These are phyloP conservation scores for Lachancea cidri DNA, from an alignment of 805 yeast genomes.

Conservation along the genomic window DNA sequence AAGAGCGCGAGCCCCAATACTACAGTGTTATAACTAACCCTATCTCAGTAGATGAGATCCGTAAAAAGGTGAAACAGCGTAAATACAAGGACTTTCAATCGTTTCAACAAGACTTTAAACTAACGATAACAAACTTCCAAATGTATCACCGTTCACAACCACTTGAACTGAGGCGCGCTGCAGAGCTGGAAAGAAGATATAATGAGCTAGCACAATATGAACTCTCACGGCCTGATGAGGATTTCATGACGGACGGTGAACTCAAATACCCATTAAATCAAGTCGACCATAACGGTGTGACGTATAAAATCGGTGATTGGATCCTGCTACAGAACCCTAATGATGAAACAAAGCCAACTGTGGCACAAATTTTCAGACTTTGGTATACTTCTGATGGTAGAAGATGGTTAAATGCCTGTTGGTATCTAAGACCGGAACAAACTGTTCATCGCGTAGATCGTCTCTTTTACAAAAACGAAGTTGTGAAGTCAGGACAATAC, in stretches of 20 bases:
- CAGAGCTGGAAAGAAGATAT: conserved; percentile 56
- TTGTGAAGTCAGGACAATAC: conserved; percentile 93
- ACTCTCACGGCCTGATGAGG: conserved; percentile 75
- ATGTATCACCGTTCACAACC: conserved; percentile 55
- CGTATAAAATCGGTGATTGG: conserved; percentile 92
- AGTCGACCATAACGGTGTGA: conserved; percentile 63
- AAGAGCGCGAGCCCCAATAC: conserved; percentile 40
- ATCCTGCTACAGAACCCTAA: conserved; percentile 81
- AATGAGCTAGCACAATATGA: conserved; percentile 58
- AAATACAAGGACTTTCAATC: conserved; percentile 70
- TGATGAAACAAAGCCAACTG: conserved; percentile 84
- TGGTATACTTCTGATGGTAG: conserved; percentile 83
- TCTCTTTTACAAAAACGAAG: conserved; percentile 88
- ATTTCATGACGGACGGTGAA: conserved; percentile 54
- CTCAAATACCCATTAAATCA: conserved; percentile 78
- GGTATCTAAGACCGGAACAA: conserved; percentile 98
- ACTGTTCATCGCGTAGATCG: conserved; percentile 92
- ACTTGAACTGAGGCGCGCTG: conserved; percentile 55
- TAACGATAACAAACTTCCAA: conserved; percentile 71
- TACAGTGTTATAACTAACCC: conserved; percentile 53
- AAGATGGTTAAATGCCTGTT: conserved; percentile 88
- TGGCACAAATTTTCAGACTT: conserved; percentile 87
- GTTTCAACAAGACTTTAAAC: conserved; percentile 70
- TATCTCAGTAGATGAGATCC: conserved; percentile 64
- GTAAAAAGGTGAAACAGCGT: conserved; percentile 79